Base-by-base conservation (phyloP, 805 yeast species). In the Starmerella stigmatis region DNA sequence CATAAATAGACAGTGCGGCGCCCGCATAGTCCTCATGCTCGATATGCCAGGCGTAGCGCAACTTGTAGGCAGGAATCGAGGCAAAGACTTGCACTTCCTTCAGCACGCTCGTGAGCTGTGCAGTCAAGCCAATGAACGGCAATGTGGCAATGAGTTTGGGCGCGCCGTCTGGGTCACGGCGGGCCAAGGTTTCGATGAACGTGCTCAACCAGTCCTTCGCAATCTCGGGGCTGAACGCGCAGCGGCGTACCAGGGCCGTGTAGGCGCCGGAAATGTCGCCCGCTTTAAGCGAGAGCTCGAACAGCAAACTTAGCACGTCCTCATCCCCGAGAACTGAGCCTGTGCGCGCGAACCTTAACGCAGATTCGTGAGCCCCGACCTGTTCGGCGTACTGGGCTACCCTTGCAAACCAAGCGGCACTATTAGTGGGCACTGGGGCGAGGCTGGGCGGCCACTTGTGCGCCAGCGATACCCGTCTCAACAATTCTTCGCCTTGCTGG, bases 21-120 rank as follows among this genome's bases (percentile, higher is more conserved):
- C 56, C 60, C 13, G 49, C 47, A 26, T 58, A 68, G 57, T 77
- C 73, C 4, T 73, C 76, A 28, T 69, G 68, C 41, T 65, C 66
- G 29, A 71, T 56, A 47, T 78, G 64, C 67, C 78, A 70, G 0
- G 77, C 59, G 52, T 74, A 75, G 37, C 73, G 61, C 15, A 75
- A 65, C 50, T 75, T 67, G 61, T 70, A 74, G 53, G 71, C 67
- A 39, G 68, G 70, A 27, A 73, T 55, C 44, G 57, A 15, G 44
- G 53, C 53, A 52, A 66, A 23, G 55, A 52, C 44, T 3, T 67
- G 66, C 22, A 53, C 50, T 21, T 50, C 39, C 26, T 55, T 63
- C 32, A 77, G 58, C 33, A 73, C 53, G 2, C 61, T 60, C 51
- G 73, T 74, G 26, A 77, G 71, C 6, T 53, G 45, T 12, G 64